Conservation (phyloP, 2,329 filamentous ascomycete genomes). For the Daldinia sp. region DNA sequence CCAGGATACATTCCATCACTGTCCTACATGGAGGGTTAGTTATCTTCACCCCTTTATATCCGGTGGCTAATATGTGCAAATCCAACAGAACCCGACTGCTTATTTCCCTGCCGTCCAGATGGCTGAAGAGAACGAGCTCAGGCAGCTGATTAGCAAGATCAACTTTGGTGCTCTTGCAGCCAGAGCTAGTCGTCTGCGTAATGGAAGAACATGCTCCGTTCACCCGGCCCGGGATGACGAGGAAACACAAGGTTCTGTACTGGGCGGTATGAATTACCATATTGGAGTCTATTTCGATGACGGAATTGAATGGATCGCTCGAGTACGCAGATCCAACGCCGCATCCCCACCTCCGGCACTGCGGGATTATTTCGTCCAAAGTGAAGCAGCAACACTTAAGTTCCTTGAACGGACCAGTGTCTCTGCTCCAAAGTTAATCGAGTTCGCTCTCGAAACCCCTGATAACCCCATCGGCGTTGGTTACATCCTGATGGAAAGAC, state of each 20-base stretch:
- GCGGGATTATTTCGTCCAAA: background rate
- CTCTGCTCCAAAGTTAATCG: background rate
- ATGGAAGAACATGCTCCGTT: background rate
- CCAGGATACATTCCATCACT: constrained; percentile 46
- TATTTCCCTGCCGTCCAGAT: background rate
- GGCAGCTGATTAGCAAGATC: background rate
- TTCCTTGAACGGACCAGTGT: background rate
- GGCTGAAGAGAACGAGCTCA: background rate
- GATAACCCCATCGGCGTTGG: background rate
- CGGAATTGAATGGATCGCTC: background rate
- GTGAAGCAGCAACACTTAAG: background rate
- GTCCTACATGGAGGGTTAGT: constrained; percentile 46
- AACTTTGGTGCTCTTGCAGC: background rate
- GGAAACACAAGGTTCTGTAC: background rate
- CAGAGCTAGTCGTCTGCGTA: background rate
- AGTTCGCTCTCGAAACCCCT: background rate
- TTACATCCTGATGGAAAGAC: background rate
- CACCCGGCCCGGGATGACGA: background rate
- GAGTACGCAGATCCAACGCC: background rate
- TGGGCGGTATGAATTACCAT: background rate
- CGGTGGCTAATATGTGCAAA: background rate
- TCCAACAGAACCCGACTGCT: background rate
- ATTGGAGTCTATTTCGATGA: background rate
- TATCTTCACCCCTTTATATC: background rate
- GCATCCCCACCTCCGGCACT: background rate